Percentiles rank a stretch among this genome's conserved stretches.
These are phyloP conservation scores for Zymoseptoria ardabiliae DNA, from an alignment of 2,329 filamentous ascomycete genomes.

Conservation along the genomic window DNA sequence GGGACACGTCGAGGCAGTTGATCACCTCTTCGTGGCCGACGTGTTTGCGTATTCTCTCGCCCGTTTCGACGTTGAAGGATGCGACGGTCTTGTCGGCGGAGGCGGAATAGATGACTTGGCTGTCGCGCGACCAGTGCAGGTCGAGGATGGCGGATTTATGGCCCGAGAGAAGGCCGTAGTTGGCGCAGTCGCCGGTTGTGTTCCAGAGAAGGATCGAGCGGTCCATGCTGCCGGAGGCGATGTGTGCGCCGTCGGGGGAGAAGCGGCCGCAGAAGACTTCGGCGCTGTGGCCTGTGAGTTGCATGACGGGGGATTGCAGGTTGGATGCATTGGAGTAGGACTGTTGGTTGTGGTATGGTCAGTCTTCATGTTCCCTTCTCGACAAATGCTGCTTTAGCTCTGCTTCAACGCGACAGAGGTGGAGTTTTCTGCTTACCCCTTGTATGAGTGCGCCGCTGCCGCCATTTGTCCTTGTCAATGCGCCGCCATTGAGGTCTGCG, in stretches of 20 bases:
- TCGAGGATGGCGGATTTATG: conserved; percentile 89
- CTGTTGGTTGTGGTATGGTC: conserved; percentile 9
- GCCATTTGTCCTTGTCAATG: conserved; percentile 52
- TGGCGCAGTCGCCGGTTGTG: conserved; percentile 86
- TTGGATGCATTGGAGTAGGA: conserved; percentile 31
- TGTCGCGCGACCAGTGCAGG: conserved; percentile 94
- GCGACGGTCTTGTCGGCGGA: conserved; percentile 90
- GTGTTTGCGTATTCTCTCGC: conserved; percentile 85
- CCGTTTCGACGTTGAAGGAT: conserved; percentile 90
- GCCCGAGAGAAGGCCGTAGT: conserved; percentile 81
- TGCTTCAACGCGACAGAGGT: conserved; percentile 26
- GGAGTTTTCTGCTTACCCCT: conserved; percentile 48
- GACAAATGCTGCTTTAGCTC: conserved; percentile 17
- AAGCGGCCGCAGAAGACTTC: conserved; percentile 91
- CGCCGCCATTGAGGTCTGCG: conserved; percentile 46
- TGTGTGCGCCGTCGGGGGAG: conserved; percentile 76
- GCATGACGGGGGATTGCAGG: conserved; percentile 87
- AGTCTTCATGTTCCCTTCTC: conserved; percentile 16
- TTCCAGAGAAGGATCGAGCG: conserved; percentile 90
- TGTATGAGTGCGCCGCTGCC: conserved; percentile 57
- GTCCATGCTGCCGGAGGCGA: conserved; percentile 95
- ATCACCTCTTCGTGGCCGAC: conserved; percentile 93
- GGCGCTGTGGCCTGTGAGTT: conserved; percentile 70
- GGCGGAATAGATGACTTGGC: conserved; percentile 79
- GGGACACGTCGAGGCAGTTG: conserved; percentile 82